A percentile compares a stretch with the other conserved stretches of the same genome.
Conservation (phyloP, 2,329 filamentous ascomycete species). For the Phoma herbarum region DNA sequence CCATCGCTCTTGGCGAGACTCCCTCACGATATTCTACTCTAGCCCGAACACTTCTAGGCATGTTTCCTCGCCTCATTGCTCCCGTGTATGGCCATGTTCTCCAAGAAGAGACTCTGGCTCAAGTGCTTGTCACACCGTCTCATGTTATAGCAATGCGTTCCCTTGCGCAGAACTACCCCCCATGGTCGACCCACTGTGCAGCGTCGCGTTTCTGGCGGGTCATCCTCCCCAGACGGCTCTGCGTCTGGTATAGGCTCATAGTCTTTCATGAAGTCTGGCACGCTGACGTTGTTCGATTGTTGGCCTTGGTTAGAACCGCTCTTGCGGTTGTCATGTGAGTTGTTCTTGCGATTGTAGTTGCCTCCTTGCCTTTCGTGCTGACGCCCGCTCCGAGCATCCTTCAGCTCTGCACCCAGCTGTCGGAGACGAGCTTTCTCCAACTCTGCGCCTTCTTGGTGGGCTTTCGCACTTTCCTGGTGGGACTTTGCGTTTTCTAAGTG, state of each 20-base stretch:
- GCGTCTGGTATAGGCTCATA: neutral
- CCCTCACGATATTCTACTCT: neutral
- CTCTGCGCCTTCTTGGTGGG: neutral
- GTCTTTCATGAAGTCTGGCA: neutral
- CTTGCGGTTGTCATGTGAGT: neutral
- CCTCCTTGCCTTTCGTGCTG: neutral
- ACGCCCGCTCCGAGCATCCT: neutral
- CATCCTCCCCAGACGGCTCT: too few relatives aligned
- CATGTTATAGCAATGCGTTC: neutral
- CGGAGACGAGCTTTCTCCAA: neutral
- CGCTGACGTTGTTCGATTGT: neutral
- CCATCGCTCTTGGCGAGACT: too few relatives aligned
- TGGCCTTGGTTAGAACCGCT: neutral
- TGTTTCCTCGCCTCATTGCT: neutral
- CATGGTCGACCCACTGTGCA: neutral
- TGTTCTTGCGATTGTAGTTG: neutral
- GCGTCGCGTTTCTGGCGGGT: neutral
- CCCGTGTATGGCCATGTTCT: neutral
- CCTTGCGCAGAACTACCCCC: neutral
- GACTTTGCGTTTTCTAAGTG: neutral
- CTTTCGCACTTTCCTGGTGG: neutral
- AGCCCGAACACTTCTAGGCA: conserved; percentile 6
- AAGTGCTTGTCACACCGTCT: conserved; percentile 4
- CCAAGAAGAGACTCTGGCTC: neutral
- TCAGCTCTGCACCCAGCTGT: neutral